These are phyloP conservation scores for Phytomonas francai DNA, from an alignment of 208 protist genomes.

Conservation along the genomic window DNA sequence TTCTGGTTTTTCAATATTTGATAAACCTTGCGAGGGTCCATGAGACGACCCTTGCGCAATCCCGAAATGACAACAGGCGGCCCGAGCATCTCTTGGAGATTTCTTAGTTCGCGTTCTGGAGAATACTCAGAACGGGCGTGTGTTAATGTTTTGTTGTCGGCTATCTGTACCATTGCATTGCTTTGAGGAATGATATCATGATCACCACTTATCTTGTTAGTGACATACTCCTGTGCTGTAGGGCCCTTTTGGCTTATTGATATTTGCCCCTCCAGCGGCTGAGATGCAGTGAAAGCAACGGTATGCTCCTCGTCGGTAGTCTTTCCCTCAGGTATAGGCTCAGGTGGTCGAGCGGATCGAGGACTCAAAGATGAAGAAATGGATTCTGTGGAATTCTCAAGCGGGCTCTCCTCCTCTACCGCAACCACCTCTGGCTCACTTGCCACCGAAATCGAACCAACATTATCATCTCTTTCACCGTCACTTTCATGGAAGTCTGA, in stretches of 20 bases:
- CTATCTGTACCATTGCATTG: background rate
- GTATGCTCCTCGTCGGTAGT: background rate
- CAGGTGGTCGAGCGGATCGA: background rate
- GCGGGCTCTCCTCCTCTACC: background rate
- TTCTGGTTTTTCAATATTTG: slow-evolving; percentile 25
- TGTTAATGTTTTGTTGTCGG: background rate
- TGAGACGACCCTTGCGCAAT: slow-evolving; percentile 47
- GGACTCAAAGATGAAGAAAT: slow-evolving; percentile 1
- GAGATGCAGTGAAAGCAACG: background rate
- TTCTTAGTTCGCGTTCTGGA: slow-evolving; percentile 5
- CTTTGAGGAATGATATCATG: background rate
- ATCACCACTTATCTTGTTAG: background rate
- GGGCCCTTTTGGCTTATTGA: background rate
- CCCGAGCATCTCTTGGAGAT: slow-evolving; percentile 21
- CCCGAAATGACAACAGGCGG: slow-evolving; percentile 30
- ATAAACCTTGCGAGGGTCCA: slow-evolving; percentile 58
- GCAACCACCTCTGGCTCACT: background rate
- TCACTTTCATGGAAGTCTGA: background rate
- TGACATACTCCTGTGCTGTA: background rate
- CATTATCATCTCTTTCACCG: background rate
- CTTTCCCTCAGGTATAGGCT: background rate
- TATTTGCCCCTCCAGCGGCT: background rate
- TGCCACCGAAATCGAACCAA: background rate
- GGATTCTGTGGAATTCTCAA: background rate
- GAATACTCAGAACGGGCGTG: background rate